Conservation (phyloP, 1,284 basidiomycete species). For the Schizophyllum amplum region DNA sequence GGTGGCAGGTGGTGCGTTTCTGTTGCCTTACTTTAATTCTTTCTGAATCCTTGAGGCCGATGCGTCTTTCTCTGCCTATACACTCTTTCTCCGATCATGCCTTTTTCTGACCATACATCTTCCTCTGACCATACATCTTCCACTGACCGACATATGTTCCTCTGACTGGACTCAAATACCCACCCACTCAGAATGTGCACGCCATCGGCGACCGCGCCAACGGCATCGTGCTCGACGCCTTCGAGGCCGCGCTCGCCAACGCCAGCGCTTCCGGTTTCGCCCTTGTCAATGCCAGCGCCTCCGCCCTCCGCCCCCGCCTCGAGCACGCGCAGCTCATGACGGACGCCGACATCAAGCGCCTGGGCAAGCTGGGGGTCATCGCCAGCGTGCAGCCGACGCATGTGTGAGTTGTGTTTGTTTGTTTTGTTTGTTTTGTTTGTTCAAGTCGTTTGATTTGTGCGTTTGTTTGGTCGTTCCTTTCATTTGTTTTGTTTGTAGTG, state of each 20-base stretch:
- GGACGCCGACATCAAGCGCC: constrained; percentile 60
- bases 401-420: constrained; percentile 37
- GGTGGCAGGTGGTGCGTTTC: constrained; percentile 62
- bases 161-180: not conserved
- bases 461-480: too few species aligned
- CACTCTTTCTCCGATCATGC: not conserved
- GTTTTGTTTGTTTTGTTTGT: not conserved
- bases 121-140: too few species aligned
- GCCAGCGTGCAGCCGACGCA: constrained; percentile 86
- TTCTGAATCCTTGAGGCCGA: too few species aligned
- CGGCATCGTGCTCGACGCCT: constrained; percentile 73
- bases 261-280: too few species aligned
- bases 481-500: too few species aligned
- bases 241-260: constrained; percentile 60
- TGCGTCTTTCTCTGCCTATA: too few species aligned
- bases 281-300: constrained; percentile 47
- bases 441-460: too few species aligned
- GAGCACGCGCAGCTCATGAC: constrained; percentile 89
- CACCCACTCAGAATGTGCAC: constrained; percentile 64
- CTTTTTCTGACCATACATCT: too few species aligned
- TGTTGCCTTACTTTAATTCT: not conserved
- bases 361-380: constrained; percentile 75
- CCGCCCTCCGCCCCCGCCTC: constrained; percentile 65
- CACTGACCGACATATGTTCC: too few species aligned
- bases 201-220: constrained; percentile 91